These are phyloP conservation scores for Annona squamosa DNA, from an alignment of 164 flowering plant genomes.

Conservation along the genomic window DNA sequence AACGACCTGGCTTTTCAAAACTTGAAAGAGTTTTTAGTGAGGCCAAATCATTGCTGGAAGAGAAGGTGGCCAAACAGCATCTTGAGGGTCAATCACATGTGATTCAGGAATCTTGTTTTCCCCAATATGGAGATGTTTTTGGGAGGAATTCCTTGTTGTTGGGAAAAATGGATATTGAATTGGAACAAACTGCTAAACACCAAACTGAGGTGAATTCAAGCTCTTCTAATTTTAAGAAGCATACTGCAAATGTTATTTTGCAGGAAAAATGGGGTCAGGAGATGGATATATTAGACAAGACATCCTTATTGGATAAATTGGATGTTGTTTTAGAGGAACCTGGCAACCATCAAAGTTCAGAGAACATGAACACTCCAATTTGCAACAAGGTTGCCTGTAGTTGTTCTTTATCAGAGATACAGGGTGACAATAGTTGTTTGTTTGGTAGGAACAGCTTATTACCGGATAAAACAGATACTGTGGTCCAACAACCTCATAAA, in stretches of 20 bases:
- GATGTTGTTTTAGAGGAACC: background rate
- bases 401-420: background rate
- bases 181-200: constrained; percentile 1
- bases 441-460: background rate
- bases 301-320: background rate
- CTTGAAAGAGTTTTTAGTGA: background rate
- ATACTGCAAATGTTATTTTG: background rate
- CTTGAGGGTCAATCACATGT: background rate
- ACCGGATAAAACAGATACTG: background rate
- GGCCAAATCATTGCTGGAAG: background rate
- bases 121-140: background rate
- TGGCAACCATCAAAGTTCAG: background rate
- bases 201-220: constrained; percentile 5
- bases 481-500: background rate
- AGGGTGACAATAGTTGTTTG: background rate
- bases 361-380: constrained; percentile 1
- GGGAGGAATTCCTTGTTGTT: background rate
- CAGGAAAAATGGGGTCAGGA: background rate
- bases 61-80: background rate
- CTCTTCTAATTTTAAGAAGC: background rate
- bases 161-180: background rate
- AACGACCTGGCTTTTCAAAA: background rate
- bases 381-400: constrained; percentile 3
- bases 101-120: background rate
- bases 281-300: background rate